phyloP scores from a whole-genome alignment of 169 alveolate genomes.

The Sarcocystis neurona region DNA sequence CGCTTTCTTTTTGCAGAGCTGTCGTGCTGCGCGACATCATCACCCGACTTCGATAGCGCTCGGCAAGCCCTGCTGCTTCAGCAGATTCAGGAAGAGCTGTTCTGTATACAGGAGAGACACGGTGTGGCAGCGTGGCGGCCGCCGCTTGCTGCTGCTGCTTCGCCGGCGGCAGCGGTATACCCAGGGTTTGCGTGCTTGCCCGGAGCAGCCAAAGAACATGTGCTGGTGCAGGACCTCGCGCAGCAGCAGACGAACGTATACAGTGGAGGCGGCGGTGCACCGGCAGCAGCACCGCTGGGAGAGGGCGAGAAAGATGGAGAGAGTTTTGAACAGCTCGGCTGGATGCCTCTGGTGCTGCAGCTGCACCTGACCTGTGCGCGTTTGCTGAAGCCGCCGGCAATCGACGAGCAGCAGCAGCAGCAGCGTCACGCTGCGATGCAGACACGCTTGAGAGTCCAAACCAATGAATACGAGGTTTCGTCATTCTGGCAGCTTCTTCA shows the following conservation, averaged over 20 bases:
- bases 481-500: slow-evolving; percentile 26
- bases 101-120: not conserved
- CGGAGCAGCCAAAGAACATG: not conserved
- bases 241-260: no score
- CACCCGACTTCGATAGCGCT: not conserved
- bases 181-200: not conserved
- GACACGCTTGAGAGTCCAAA: not conserved
- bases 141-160: not conserved
- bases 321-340: slow-evolving; percentile 12
- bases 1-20: not conserved
- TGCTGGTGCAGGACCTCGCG: not conserved
- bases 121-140: slow-evolving; percentile 23
- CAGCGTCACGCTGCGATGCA: not conserved
- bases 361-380: slow-evolving; percentile 29
- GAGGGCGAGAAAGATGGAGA: slow-evolving; percentile 12
- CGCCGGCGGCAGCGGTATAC: not conserved
- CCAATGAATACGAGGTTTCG: slow-evolving; percentile 25
- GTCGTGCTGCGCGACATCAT: slow-evolving; percentile 11
- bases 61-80: not conserved
- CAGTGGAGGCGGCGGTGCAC: no score
- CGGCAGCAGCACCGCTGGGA: no score
- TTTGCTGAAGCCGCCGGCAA: not conserved
- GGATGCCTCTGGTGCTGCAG: slow-evolving; percentile 1
- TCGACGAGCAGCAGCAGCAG: not conserved
- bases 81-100: slow-evolving; percentile 11